These are phyloP conservation scores for Ilyonectria destructans DNA, from an alignment of 2,329 filamentous ascomycete genomes.

Conservation along the genomic window DNA sequence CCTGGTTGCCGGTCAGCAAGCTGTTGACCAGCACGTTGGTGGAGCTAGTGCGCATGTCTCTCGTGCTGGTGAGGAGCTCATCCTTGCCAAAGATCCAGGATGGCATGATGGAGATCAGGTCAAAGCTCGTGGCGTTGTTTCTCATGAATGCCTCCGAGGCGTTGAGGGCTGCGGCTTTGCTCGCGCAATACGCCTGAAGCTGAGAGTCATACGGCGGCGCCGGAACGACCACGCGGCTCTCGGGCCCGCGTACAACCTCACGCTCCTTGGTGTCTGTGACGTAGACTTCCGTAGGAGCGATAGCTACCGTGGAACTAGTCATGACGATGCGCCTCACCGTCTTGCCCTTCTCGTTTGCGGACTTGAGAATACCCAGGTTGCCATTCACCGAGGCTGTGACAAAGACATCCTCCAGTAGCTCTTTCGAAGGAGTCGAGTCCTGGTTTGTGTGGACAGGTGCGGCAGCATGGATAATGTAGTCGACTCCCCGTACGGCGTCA, in stretches of 20 bases:
- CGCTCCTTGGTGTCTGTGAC: not conserved
- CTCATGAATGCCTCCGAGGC: constrained; percentile 8
- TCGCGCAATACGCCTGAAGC: constrained; percentile 15
- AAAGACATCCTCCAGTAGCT: constrained; percentile 39
- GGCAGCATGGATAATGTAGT: constrained; percentile 55
- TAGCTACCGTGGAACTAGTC: constrained; percentile 56
- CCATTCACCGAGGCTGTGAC: constrained; percentile 56
- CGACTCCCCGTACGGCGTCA: constrained; percentile 57
- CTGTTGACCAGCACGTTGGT: constrained; percentile 5
- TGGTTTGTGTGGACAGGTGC: constrained; percentile 44
- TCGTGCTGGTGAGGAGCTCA: constrained; percentile 6
- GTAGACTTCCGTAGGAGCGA: constrained; percentile 18
- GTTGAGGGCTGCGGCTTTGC: constrained; percentile 14
- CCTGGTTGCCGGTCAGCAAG: constrained; percentile 9
- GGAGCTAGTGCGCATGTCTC: not conserved
- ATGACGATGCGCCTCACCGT: constrained; percentile 61
- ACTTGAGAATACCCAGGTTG: constrained; percentile 56
- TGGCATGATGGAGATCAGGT: constrained; percentile 20
- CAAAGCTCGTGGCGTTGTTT: constrained; percentile 12
- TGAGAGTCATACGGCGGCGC: constrained; percentile 12
- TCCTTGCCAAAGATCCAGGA: constrained; percentile 24
- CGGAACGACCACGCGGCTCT: constrained; percentile 1
- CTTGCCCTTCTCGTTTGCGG: constrained; percentile 51
- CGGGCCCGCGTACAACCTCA: constrained; percentile 1
- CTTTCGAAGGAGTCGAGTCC: not conserved